phyloP scores from a whole-genome alignment of 2,329 filamentous ascomycete genomes.

The Alternaria novae-zelandiae region DNA sequence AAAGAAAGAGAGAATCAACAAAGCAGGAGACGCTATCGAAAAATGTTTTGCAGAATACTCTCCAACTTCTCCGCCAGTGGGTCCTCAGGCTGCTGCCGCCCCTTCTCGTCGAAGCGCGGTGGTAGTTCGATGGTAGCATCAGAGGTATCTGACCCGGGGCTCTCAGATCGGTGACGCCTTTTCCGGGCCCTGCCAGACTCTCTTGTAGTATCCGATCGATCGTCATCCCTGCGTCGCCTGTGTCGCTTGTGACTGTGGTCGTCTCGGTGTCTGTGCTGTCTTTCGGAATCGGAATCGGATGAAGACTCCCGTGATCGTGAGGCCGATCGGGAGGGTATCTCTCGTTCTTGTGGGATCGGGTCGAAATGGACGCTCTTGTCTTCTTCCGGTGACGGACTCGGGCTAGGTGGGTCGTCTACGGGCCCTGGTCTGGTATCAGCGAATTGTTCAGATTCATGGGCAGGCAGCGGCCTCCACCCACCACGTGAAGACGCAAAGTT shows the following conservation, averaged over 20 bases:
- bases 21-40: slow-evolving; percentile 26
- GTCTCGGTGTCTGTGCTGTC: slow-evolving; percentile 3
- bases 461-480: slow-evolving; percentile 43
- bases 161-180: slow-evolving; percentile 29
- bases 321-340: slow-evolving; percentile 26
- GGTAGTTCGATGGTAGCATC: slow-evolving; percentile 47
- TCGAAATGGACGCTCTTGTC: slow-evolving; percentile 51
- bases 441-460: slow-evolving; percentile 15
- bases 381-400: slow-evolving; percentile 21
- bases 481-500: slow-evolving; percentile 34
- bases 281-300: slow-evolving; percentile 10
- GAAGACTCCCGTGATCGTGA: slow-evolving; percentile 17
- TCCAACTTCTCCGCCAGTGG: slow-evolving; percentile 44
- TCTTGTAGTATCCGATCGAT: slow-evolving; percentile 21
- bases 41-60: slow-evolving; percentile 39
- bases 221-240: slow-evolving; percentile 20
- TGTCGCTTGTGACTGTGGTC: slow-evolving; percentile 10
- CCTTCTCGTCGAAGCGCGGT: slow-evolving; percentile 44
- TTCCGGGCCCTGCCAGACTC: slow-evolving; percentile 26
- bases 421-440: slow-evolving; percentile 28
- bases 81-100: slow-evolving; percentile 38
- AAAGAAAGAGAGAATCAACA: neutral
- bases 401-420: slow-evolving; percentile 24
- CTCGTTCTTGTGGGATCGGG: slow-evolving; percentile 40
- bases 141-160: slow-evolving; percentile 35